phyloP scores from a whole-genome alignment of 2,329 filamentous ascomycete genomes.

The Aspergillus ibericus region DNA sequence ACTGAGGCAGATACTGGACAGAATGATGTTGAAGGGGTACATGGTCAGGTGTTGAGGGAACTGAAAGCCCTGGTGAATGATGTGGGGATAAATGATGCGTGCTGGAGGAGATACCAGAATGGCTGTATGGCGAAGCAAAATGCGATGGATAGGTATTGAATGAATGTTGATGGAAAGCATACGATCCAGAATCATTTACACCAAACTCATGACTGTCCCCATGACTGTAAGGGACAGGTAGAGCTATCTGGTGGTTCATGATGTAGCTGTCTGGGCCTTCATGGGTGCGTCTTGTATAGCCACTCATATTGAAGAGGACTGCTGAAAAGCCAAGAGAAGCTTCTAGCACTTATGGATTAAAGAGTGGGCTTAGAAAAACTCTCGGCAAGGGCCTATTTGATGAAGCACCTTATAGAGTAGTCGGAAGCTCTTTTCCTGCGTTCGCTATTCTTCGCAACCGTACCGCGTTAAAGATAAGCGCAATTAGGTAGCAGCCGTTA shows the following conservation, averaged over 20 bases:
- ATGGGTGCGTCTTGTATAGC: slow-evolving; percentile 39
- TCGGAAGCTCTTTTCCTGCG: background rate
- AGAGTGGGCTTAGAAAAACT: background rate
- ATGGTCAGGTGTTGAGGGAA: slow-evolving; percentile 36
- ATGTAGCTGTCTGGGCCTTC: slow-evolving; percentile 38
- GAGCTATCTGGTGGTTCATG: slow-evolving; percentile 34
- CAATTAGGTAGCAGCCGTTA: background rate
- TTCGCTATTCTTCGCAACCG: background rate
- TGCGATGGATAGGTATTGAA: slow-evolving; percentile 41
- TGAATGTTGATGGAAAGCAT: slow-evolving; percentile 35
- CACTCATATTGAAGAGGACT: slow-evolving; percentile 34
- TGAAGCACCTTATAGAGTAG: background rate
- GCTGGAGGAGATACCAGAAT: slow-evolving; percentile 31
- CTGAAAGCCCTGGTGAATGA: slow-evolving; percentile 34
- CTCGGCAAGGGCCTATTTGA: background rate
- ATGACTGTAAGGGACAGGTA: slow-evolving; percentile 34
- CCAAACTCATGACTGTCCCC: slow-evolving; percentile 32
- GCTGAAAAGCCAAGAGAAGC: background rate
- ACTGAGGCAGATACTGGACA: slow-evolving; percentile 33
- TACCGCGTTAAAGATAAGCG: background rate
- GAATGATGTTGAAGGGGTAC: slow-evolving; percentile 30
- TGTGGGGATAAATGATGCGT: slow-evolving; percentile 30
- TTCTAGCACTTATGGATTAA: background rate
- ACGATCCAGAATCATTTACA: slow-evolving; percentile 30
- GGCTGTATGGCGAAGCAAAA: slow-evolving; percentile 38